Conservation (phyloP, 805 yeast species). For the Metschnikowia borealis region DNA sequence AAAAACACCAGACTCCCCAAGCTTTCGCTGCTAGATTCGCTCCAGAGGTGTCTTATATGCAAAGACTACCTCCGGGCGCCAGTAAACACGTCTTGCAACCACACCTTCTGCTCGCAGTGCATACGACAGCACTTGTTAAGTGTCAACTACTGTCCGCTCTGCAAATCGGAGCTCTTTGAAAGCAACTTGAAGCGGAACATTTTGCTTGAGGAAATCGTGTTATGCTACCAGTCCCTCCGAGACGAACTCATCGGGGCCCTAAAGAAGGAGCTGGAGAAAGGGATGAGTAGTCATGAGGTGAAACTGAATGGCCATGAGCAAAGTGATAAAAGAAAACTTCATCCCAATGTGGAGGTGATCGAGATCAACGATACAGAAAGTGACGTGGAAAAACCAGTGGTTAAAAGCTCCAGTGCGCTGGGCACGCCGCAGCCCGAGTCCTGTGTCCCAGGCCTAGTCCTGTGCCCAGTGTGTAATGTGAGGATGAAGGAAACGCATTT, state of each 20-base stretch:
- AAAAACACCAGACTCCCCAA: constrained; percentile 48
- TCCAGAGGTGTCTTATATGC: constrained; percentile 81
- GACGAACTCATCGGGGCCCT: constrained; percentile 13
- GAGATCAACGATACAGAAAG: constrained; percentile 14
- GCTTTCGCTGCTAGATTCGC: constrained; percentile 59
- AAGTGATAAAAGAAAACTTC: no score
- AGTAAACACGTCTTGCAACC: constrained; percentile 79
- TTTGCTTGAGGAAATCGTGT: constrained; percentile 66
- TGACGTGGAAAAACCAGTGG: background rate
- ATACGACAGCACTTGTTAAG: constrained; percentile 65
- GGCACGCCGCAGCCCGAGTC: constrained; percentile 1
- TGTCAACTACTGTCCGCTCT: constrained; percentile 69
- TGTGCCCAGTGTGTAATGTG: constrained; percentile 66
- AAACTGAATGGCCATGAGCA: no score
- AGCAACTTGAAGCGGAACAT: constrained; percentile 64
- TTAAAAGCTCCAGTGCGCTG: background rate
- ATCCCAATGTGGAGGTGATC: constrained; percentile 12
- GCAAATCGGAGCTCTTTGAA: constrained; percentile 66
- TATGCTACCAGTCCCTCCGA: constrained; percentile 37
- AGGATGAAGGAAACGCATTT: constrained; percentile 51
- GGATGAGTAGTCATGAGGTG: no score
- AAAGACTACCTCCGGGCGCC: constrained; percentile 80
- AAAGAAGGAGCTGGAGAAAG: background rate
- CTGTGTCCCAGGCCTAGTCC: constrained; percentile 31
- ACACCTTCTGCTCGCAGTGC: constrained; percentile 85